phyloP scores from a whole-genome alignment of 805 yeast genomes.

The Starmera amethionina region DNA sequence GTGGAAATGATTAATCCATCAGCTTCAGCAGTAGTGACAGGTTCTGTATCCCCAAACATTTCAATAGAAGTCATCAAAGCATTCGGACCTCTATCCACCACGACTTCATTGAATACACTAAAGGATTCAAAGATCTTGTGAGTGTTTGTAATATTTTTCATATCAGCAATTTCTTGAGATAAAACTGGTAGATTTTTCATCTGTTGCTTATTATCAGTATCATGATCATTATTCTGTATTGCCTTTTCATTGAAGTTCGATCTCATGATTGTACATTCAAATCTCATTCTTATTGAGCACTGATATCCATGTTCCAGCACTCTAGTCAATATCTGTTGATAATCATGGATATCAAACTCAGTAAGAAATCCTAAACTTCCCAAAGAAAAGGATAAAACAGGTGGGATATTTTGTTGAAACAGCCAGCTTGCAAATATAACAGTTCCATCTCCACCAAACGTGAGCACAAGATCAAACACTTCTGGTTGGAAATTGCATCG shows the following conservation, averaged over 20 bases:
- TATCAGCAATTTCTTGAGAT: no score
- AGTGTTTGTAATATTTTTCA: constrained; percentile 4
- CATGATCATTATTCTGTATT: no score
- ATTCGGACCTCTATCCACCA: constrained; percentile 42
- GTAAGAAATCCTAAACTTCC: constrained; percentile 58
- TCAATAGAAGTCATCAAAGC: constrained; percentile 42
- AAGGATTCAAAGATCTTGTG: constrained; percentile 22
- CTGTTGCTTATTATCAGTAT: no score
- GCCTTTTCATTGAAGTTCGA: constrained; percentile 11
- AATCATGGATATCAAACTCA: constrained; percentile 39
- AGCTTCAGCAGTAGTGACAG: constrained; percentile 52
- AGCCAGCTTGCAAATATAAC: constrained; percentile 54
- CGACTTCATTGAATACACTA: constrained; percentile 41
- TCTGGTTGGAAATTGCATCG: constrained; percentile 21
- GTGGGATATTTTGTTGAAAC: constrained; percentile 53
- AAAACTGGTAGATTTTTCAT: no score
- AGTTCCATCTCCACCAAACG: constrained; percentile 70
- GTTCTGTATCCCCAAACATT: constrained; percentile 36
- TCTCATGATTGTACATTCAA: constrained; percentile 39
- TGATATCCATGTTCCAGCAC: constrained; percentile 34
- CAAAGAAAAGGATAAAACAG: constrained; percentile 52
- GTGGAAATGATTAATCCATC: constrained; percentile 59
- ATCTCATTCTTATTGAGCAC: constrained; percentile 39
- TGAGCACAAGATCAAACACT: constrained; percentile 44
- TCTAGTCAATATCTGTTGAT: constrained; percentile 23